Evolutionary conservation across 176 grass and related monocot species (phyloP).

Genomic region (Oryza meridionalis): DNA sequence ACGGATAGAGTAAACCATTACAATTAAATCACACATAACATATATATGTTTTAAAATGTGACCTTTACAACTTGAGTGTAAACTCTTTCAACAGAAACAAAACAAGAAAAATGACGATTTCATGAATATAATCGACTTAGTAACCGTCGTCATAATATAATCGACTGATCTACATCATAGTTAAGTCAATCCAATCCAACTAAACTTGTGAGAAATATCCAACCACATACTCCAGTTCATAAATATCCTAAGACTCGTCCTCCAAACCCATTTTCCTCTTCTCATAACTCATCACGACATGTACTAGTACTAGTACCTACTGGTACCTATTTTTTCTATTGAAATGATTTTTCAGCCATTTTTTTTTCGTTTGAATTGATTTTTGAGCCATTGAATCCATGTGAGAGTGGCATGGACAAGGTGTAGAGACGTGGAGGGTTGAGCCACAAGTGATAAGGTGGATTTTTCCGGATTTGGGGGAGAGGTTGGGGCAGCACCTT

Average conservation of each 20-base stretch:
- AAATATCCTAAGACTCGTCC: not conserved
- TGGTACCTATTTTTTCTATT: not conserved
- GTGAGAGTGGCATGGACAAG: constrained; percentile 34
- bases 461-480: constrained; percentile 1
- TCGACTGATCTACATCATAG: not conserved
- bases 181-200: not conserved
- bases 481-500: constrained; percentile 31
- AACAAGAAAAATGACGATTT: too few relatives aligned
- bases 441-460: constrained; percentile 44
- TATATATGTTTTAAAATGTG: not conserved
- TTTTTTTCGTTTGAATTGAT: not conserved
- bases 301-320: too few relatives aligned
- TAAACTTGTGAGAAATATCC: not conserved
- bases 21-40: not conserved
- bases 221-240: too few relatives aligned
- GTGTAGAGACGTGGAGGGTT: constrained; percentile 23
- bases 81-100: not conserved
- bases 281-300: too few relatives aligned
- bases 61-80: not conserved
- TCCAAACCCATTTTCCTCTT: not conserved
- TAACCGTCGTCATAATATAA: not conserved
- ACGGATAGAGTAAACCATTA: not conserved
- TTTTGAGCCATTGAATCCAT: not conserved
- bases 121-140: not conserved
- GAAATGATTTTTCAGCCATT: not conserved